Evolutionary conservation across 495 filamentous ascomycete species (phyloP).

Genomic region (Margaritispora aquatica): DNA sequence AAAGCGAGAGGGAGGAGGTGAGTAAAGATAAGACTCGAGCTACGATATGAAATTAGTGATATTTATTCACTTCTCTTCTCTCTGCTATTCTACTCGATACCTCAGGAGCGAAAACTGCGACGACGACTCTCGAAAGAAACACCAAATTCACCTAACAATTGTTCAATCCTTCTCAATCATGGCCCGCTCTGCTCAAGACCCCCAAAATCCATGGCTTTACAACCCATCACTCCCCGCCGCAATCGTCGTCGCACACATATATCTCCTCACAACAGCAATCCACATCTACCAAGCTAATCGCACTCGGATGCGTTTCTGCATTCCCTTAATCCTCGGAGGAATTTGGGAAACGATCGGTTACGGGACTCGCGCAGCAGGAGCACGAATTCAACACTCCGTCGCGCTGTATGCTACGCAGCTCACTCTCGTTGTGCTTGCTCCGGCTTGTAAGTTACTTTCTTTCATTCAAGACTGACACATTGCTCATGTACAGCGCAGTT

Average conservation of each 20-base stretch:
- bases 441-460: conserved; percentile 12
- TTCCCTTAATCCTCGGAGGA: conserved; percentile 42
- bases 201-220: conserved; percentile 3
- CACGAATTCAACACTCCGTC: conserved; percentile 29
- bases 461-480: neutral
- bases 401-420: conserved; percentile 21
- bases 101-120: too few species aligned
- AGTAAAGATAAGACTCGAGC: too few species aligned
- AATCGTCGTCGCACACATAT: conserved; percentile 26
- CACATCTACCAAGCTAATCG: conserved; percentile 26
- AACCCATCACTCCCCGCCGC: conserved; percentile 27
- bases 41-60: too few species aligned
- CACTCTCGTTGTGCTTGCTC: conserved; percentile 36
- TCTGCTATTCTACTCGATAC: too few species aligned
- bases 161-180: too few species aligned
- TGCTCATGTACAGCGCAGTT: neutral
- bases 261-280: conserved; percentile 16
- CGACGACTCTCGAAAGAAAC: too few species aligned
- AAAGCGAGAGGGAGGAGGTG: too few species aligned
- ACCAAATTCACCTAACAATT: too few species aligned
- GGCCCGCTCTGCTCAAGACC: neutral
- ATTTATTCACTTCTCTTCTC: too few species aligned
- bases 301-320: conserved; percentile 33
- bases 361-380: conserved; percentile 26
- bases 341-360: conserved; percentile 30